phyloP scores from a whole-genome alignment of 1,284 basidiomycete genomes.

The Farysia itapuensis region DNA sequence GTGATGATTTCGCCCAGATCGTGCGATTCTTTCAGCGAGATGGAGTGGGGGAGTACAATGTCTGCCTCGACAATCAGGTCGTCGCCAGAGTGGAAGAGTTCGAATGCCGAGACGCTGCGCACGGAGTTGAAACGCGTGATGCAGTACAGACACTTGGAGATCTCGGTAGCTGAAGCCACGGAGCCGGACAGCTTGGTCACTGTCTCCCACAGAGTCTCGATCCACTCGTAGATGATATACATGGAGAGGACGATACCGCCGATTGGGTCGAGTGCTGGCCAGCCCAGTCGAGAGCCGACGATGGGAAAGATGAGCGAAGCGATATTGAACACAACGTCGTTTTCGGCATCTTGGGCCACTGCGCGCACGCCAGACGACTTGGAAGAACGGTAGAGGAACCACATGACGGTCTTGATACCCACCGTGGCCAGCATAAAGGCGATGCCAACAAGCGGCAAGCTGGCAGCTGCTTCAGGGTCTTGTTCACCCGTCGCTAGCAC shows the following conservation, averaged over 20 bases:
- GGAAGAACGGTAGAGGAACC: constrained; percentile 60
- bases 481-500: constrained; percentile 48
- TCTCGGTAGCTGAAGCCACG: constrained; percentile 41
- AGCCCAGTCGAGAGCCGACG: constrained; percentile 43
- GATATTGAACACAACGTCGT: constrained; percentile 65
- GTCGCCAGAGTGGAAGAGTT: constrained; percentile 57
- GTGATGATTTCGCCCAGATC: constrained; percentile 57
- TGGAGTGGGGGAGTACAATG: constrained; percentile 49
- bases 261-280: constrained; percentile 53
- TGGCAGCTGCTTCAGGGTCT: constrained; percentile 41
- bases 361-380: constrained; percentile 60
- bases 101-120: constrained; percentile 51
- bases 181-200: constrained; percentile 52
- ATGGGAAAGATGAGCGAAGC: constrained; percentile 66
- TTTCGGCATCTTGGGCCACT: constrained; percentile 63
- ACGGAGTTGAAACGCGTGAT: constrained; percentile 54
- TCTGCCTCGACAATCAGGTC: constrained; percentile 56
- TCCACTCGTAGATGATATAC: constrained; percentile 57
- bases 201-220: constrained; percentile 50
- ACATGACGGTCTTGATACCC: constrained; percentile 64
- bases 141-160: constrained; percentile 52
- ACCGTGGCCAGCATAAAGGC: constrained; percentile 65
- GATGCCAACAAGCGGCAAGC: constrained; percentile 53
- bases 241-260: constrained; percentile 45
- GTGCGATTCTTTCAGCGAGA: constrained; percentile 56